phyloP scores from a whole-genome alignment of 371 early-diverging fungal species.

The Apophysomyces variabilis region DNA sequence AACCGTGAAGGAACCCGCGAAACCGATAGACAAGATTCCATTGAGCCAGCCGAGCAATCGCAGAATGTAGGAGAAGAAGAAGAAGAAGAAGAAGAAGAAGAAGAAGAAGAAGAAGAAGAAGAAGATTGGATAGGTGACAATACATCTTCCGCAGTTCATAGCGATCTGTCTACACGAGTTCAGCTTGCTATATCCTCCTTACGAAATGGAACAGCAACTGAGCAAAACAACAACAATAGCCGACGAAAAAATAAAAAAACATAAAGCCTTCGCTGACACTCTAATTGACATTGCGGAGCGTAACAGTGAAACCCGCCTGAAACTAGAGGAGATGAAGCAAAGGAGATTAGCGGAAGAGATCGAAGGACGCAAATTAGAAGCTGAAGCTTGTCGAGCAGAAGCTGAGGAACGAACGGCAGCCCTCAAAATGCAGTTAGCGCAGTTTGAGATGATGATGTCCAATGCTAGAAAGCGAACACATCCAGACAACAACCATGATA shows the following conservation, averaged over 20 bases:
- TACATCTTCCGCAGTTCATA: neutral
- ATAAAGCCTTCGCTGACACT: neutral
- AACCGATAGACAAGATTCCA: neutral
- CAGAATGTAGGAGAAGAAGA: neutral
- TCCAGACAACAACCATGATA: too few relatives aligned
- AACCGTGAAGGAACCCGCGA: neutral
- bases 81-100: neutral
- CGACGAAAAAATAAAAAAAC: neutral
- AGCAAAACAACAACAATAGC: neutral
- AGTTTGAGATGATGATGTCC: neutral
- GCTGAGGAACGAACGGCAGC: neutral
- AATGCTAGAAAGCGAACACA: too few relatives aligned
- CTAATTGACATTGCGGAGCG: neutral
- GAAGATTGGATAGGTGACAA: neutral
- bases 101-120: neutral
- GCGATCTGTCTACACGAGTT: too few relatives aligned
- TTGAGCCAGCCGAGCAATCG: neutral
- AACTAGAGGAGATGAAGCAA: neutral
- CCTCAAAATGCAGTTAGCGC: neutral
- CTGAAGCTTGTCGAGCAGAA: neutral
- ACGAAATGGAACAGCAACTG: neutral
- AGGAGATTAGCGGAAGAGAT: neutral
- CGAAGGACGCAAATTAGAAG: neutral
- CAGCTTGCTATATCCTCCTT: neutral
- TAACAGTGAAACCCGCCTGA: neutral